phyloP scores from a whole-genome alignment of 192 early-diverging fungal genomes.

The Backusella tuberculispora region DNA sequence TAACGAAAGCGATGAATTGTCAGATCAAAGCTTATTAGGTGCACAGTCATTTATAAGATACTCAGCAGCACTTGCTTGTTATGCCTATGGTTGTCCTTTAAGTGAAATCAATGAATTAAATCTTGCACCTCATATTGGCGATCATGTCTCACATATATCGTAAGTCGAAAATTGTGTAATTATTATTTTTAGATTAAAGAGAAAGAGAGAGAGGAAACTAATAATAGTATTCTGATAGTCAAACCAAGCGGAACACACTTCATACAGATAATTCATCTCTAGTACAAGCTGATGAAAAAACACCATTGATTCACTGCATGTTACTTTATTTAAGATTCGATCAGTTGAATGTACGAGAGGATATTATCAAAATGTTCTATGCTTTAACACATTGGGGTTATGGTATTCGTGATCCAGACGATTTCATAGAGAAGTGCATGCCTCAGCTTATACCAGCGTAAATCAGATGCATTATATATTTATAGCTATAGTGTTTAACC shows the following conservation, averaged over 20 bases:
- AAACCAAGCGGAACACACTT: conserved; percentile 28
- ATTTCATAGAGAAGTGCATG: conserved; percentile 52
- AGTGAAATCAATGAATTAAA: conserved; percentile 39
- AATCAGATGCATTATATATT: conserved; percentile 6
- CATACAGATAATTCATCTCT: conserved; percentile 26
- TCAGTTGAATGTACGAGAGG: conserved; percentile 44
- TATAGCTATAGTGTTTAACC: neutral
- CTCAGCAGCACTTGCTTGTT: conserved; percentile 45
- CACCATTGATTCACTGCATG: conserved; percentile 41
- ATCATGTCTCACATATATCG: conserved; percentile 26
- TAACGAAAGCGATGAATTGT: conserved; percentile 28
- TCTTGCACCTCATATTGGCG: conserved; percentile 38
- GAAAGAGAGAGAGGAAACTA: neutral
- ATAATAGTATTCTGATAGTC: neutral
- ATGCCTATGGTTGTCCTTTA: conserved; percentile 46
- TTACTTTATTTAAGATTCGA: conserved; percentile 42
- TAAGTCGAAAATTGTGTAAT: conserved; percentile 12
- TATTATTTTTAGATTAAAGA: neutral
- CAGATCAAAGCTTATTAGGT: conserved; percentile 30
- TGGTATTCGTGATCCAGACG: conserved; percentile 48
- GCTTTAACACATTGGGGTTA: conserved; percentile 44
- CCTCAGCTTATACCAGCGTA: conserved; percentile 53
- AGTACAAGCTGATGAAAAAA: conserved; percentile 31
- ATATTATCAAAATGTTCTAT: conserved; percentile 51
- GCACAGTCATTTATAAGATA: conserved; percentile 48